Percentiles rank a stretch among this genome's conserved stretches.
phyloP scores from a whole-genome alignment of 108 stramenopile genomes.

The Aurantiochytrium sp. region DNA sequence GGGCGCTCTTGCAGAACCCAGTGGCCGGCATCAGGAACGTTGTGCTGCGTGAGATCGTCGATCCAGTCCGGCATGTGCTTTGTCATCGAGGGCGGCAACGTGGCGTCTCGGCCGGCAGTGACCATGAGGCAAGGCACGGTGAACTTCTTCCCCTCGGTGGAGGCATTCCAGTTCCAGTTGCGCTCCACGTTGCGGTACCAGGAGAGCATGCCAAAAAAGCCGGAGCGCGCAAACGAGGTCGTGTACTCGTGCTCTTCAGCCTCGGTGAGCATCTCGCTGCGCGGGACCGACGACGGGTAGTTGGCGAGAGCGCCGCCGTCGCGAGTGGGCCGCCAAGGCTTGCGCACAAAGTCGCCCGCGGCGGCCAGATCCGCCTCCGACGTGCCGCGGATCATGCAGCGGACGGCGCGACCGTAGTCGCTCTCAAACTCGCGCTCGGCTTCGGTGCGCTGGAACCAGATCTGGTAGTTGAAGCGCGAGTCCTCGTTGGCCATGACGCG shows the following conservation, averaged over 20 bases:
- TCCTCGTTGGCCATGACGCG: background rate
- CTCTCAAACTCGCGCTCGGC: background rate
- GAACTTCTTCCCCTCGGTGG: background rate
- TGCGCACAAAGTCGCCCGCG: background rate
- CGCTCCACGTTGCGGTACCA: slow-evolving; percentile 31
- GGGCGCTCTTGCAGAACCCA: slow-evolving; percentile 24
- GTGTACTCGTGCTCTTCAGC: background rate
- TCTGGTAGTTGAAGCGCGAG: background rate
- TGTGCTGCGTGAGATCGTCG: background rate
- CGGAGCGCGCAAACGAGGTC: background rate
- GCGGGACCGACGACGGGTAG: background rate
- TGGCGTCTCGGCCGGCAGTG: background rate
- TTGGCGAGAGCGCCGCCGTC: slow-evolving; percentile 8
- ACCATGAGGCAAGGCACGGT: slow-evolving; percentile 13
- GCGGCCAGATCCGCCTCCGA: background rate
- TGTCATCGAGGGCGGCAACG: background rate
- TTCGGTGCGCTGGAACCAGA: background rate
- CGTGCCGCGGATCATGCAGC: slow-evolving; percentile 17
- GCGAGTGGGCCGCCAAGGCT: background rate
- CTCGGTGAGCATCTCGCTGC: slow-evolving; percentile 6
- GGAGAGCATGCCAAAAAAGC: slow-evolving; percentile 9
- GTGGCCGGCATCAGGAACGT: background rate
- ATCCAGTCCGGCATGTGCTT: slow-evolving; percentile 18
- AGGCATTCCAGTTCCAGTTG: slow-evolving; percentile 12
- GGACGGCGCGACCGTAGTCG: background rate